phyloP scores from a whole-genome alignment of 371 early-diverging fungal genomes.

The Mucor irregularis region DNA sequence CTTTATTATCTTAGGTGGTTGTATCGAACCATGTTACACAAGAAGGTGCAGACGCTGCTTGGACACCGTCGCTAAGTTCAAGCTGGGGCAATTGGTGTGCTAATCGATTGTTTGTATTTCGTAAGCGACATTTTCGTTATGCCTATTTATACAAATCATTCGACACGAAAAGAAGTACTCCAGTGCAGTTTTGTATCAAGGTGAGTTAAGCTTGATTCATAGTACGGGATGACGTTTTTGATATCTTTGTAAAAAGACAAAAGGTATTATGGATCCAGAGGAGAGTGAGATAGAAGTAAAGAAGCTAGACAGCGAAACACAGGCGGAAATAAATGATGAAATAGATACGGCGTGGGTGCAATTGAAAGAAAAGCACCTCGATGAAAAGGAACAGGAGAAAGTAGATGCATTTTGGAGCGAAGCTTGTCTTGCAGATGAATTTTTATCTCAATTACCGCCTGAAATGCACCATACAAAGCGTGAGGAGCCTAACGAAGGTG shows the following conservation, averaged over 20 bases:
- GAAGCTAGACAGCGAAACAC: not conserved
- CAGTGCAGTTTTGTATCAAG: slow-evolving; percentile 20
- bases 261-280: slow-evolving; percentile 17
- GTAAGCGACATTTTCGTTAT: slow-evolving; percentile 4
- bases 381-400: not conserved
- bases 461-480: too few relatives aligned
- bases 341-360: not conserved
- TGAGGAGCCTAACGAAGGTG: too few relatives aligned
- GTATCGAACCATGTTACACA: slow-evolving; percentile 23
- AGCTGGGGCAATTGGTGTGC: slow-evolving; percentile 23
- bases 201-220: not conserved
- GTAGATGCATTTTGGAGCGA: not conserved
- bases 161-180: not conserved
- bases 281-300: slow-evolving; percentile 1
- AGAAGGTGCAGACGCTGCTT: slow-evolving; percentile 3
- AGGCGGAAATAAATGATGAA: not conserved
- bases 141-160: slow-evolving; percentile 19
- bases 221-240: not conserved
- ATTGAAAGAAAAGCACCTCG: not conserved
- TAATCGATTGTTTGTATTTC: slow-evolving; percentile 21
- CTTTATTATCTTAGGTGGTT: too few relatives aligned
- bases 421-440: not conserved
- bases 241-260: not conserved
- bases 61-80: slow-evolving; percentile 20
- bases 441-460: not conserved